These are phyloP conservation scores for Candida sp. DNA, from an alignment of 1,139 yeast species.

Conservation along the genomic window DNA sequence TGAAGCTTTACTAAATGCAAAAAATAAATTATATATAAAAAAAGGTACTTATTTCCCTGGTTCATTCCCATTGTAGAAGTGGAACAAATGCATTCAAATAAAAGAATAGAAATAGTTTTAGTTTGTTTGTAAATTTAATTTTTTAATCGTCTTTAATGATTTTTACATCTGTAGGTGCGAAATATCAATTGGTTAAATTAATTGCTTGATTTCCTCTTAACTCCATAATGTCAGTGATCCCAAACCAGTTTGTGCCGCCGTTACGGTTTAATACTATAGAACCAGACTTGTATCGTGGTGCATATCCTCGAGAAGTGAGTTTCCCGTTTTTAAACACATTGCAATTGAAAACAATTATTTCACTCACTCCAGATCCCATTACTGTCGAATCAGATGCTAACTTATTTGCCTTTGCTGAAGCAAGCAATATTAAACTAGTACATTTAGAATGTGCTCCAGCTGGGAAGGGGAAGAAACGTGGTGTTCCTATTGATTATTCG, in stretches of 20 bases:
- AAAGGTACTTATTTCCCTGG: too few relatives aligned
- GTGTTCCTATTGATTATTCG: conserved; percentile 71
- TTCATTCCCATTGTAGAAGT: too few relatives aligned
- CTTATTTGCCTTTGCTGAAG: conserved; percentile 47
- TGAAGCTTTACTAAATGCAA: background rate
- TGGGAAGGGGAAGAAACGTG: conserved; percentile 75
- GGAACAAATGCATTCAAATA: too few relatives aligned
- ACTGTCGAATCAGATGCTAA: conserved; percentile 49
- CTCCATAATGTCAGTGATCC: conserved; percentile 11
- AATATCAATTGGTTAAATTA: too few relatives aligned
- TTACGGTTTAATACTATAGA: conserved; percentile 72
- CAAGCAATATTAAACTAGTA: conserved; percentile 46
- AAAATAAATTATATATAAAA: too few relatives aligned
- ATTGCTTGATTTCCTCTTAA: background rate
- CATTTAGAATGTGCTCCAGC: conserved; percentile 67
- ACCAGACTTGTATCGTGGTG: conserved; percentile 74
- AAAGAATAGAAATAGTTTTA: too few relatives aligned
- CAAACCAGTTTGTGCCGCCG: conserved; percentile 67
- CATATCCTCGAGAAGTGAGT: conserved; percentile 79
- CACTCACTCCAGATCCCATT: conserved; percentile 77
- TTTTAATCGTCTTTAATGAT: too few relatives aligned
- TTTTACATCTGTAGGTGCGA: too few relatives aligned
- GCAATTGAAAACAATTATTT: conserved; percentile 66
- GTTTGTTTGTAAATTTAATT: too few relatives aligned
- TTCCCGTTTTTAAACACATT: conserved; percentile 68